A percentile compares a stretch with the other conserved stretches of the same genome.
phyloP scores from a whole-genome alignment of 805 yeast species.

The Candida taoyuanica region DNA sequence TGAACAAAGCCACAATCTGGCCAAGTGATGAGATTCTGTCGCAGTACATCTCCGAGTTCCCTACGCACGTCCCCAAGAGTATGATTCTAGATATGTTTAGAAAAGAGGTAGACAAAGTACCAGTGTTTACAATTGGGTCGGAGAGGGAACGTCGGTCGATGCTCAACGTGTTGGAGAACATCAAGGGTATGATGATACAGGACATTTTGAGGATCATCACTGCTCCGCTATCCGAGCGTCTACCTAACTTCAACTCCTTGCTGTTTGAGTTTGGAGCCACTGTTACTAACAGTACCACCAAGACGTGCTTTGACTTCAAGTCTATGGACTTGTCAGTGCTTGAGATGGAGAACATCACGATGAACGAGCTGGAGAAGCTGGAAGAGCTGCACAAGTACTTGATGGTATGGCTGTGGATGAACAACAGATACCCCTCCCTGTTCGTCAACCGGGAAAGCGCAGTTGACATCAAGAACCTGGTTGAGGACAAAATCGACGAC shows the following conservation, averaged over 20 bases:
- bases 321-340: conserved; percentile 13
- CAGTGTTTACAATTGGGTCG: conserved; percentile 35
- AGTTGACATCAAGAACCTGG: conserved; percentile 56
- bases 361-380: conserved; percentile 25
- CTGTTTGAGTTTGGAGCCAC: conserved; percentile 46
- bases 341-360: conserved; percentile 3
- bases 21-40: conserved; percentile 74
- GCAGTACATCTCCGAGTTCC: conserved; percentile 57
- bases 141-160: conserved; percentile 34
- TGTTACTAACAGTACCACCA: conserved; percentile 36
- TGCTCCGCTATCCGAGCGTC: conserved; percentile 52
- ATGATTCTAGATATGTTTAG: conserved; percentile 45
- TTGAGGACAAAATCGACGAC: conserved; percentile 49
- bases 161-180: conserved; percentile 36
- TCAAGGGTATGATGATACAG: conserved; percentile 41
- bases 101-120: conserved; percentile 30
- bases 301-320: conserved; percentile 49
- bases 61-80: conserved; percentile 42
- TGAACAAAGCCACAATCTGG: conserved; percentile 67
- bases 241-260: conserved; percentile 41
- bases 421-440: conserved; percentile 78
- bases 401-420: conserved; percentile 75
- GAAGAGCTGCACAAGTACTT: conserved; percentile 69
- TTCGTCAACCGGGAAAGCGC: conserved; percentile 79
- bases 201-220: conserved; percentile 56